Base-by-base conservation (phyloP, 257 asterid genomes). In the Avicennia marina region DNA sequence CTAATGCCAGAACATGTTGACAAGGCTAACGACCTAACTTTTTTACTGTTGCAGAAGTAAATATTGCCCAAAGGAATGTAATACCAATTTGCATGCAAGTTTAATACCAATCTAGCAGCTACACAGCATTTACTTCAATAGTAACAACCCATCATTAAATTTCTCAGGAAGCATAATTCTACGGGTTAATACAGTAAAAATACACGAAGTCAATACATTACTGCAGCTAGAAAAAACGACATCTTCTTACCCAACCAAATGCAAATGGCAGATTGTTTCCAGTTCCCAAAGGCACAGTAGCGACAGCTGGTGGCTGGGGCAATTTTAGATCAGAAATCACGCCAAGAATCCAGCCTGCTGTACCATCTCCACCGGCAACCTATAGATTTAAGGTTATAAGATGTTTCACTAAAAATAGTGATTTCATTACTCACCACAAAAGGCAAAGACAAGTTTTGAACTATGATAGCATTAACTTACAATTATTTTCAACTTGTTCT, bases 291-390 rank as follows among this genome's bases (percentile, higher is more conserved):
- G 96, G 96, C 67, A 91, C 74, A 21, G 95, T 88, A 43, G 97
- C 95, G 53, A 93, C 75, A n/a, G 98, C 95, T 17, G 98, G 98
- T 13, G 95, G 87, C 58, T 63, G 87, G 53, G 97, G 69, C 57
- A 93, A 69, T 71, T 75, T 89, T n/a, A 93, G 86, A 78, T 93
- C 98, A 56, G 90, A 83, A 67, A 93, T 91, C 60, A 93, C 97
- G 51, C 97, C 98, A 6, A 89, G 95, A 72, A 93, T 94, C 98
- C 97, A 93, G 47, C 95, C 97, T 60, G 98, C 98, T 0, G 97
- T 93, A 42, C 98, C 98, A 77, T 93, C 97, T 51, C 97, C 98
- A 64, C 98, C 97, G 11, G 98, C 97, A 60, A 89, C 98, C 97
- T 93, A 71, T 22, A 41, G 45, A 33, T 52, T 32, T 21, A 68